A percentile compares a stretch with the other conserved stretches of the same genome.
phyloP scores from a whole-genome alignment of 352 stramenopile genomes.

The Globisporangium alternatum region DNA sequence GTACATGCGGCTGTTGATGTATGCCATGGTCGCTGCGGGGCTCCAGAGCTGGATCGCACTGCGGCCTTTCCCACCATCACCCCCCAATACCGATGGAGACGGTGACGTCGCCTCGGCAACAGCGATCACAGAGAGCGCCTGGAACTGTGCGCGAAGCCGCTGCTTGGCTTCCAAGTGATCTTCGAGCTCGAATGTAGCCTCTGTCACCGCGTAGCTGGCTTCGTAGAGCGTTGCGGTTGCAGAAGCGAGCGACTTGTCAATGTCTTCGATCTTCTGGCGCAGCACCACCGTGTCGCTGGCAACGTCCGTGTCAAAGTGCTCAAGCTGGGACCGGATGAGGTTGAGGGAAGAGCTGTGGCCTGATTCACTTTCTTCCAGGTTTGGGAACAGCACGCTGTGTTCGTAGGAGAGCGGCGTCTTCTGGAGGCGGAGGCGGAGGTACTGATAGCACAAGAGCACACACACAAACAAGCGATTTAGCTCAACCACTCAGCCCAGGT shows the following conservation, averaged over 20 bases:
- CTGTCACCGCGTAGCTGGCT: slow-evolving; percentile 59
- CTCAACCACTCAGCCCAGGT: not conserved
- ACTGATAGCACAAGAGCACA: slow-evolving; percentile 31
- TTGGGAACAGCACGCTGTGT: slow-evolving; percentile 68
- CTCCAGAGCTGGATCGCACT: slow-evolving; percentile 25
- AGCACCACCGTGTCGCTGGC: slow-evolving; percentile 68
- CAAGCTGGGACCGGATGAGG: slow-evolving; percentile 58
- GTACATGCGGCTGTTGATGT: slow-evolving; percentile 56
- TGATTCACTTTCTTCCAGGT: slow-evolving; percentile 36
- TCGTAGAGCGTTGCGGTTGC: slow-evolving; percentile 49
- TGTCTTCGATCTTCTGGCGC: slow-evolving; percentile 73
- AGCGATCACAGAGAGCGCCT: slow-evolving; percentile 35
- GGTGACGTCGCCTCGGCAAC: slow-evolving; percentile 48
- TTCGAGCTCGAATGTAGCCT: slow-evolving; percentile 59
- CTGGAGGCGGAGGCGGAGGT: slow-evolving; percentile 67
- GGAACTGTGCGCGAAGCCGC: slow-evolving; percentile 43
- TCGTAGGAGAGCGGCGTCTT: slow-evolving; percentile 57
- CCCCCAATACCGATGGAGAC: slow-evolving; percentile 25
- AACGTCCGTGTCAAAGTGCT: slow-evolving; percentile 60
- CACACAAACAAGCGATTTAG: not conserved
- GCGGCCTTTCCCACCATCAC: not conserved
- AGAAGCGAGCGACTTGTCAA: slow-evolving; percentile 52
- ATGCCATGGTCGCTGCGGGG: slow-evolving; percentile 38
- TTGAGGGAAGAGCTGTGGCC: slow-evolving; percentile 43
- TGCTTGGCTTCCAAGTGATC: slow-evolving; percentile 47